A percentile compares a stretch with the other conserved stretches of the same genome.
These are phyloP conservation scores for Aegilops speltoides DNA, from an alignment of 176 grass and related monocot genomes.

Conservation along the genomic window DNA sequence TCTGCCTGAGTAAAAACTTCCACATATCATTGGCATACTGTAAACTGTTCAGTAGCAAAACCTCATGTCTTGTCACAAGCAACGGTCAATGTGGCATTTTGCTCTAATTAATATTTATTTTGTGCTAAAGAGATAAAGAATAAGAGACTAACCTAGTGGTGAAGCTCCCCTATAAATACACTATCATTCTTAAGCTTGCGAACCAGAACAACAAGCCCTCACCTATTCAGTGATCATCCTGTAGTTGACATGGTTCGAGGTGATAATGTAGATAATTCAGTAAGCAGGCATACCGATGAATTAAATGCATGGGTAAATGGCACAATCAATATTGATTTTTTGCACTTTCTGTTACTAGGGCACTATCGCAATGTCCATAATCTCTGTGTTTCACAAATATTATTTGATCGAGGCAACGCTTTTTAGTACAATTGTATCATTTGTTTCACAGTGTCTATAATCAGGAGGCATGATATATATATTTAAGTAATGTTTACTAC, in stretches of 20 bases:
- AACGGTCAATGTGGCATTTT: neutral
- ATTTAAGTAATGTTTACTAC: neutral
- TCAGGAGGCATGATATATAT: neutral
- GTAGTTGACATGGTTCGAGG: neutral
- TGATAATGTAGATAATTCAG: neutral
- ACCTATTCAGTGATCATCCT: neutral
- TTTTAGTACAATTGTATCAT: too few species aligned
- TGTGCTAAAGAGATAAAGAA: neutral
- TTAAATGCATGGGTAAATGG: slow-evolving; percentile 3
- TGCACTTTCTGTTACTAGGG: neutral
- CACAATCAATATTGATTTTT: neutral
- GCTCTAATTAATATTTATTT: neutral
- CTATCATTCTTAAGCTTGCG: neutral
- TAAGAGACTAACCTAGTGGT: neutral
- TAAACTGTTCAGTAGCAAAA: neutral
- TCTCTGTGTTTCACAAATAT: neutral
- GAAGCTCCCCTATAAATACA: neutral
- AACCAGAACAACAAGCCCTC: neutral
- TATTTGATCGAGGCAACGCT: too few species aligned
- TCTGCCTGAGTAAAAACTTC: neutral
- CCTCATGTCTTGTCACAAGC: neutral
- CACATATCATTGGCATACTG: neutral
- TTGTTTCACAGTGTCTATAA: too few species aligned
- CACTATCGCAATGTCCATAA: neutral
- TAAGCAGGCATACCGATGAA: neutral